These are phyloP conservation scores for Zopfia rhizophila DNA, from an alignment of 2,329 filamentous ascomycete species.

Conservation along the genomic window DNA sequence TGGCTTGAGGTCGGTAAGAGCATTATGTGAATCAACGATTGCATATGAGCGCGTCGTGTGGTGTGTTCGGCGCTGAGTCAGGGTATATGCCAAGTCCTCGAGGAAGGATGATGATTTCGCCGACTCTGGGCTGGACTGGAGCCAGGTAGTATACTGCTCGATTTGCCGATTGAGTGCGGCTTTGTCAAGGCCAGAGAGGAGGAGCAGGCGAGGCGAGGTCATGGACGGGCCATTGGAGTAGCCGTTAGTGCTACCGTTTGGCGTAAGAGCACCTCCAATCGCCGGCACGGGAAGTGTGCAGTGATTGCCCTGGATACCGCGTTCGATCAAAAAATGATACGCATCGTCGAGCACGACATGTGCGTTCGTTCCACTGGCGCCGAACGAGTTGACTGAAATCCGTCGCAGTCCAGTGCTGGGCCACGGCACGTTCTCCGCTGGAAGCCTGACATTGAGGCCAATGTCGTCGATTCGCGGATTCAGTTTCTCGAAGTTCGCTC, in stretches of 20 bases:
- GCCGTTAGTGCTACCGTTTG: too few species aligned
- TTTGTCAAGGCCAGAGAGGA: too few species aligned
- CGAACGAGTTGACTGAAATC: conserved; percentile 27
- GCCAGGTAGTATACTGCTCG: too few species aligned
- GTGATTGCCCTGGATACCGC: conserved; percentile 5
- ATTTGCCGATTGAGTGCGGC: too few species aligned
- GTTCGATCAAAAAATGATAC: not conserved
- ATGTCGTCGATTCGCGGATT: conserved; percentile 27
- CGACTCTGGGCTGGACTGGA: too few species aligned
- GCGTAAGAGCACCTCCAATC: too few species aligned
- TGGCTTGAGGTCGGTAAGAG: not conserved
- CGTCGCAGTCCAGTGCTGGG: conserved; percentile 10
- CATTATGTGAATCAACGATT: not conserved
- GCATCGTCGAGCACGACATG: conserved; percentile 30
- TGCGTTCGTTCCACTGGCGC: conserved; percentile 24
- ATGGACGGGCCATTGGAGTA: too few species aligned
- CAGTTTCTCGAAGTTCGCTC: conserved; percentile 27
- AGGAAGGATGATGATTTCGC: not conserved
- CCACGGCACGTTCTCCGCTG: conserved; percentile 19
- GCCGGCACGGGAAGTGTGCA: too few species aligned
- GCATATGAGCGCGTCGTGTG: not conserved
- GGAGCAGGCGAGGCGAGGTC: too few species aligned
- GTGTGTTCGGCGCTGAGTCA: not conserved
- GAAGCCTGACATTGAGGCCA: conserved; percentile 15
- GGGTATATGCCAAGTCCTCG: not conserved